Base-by-base conservation (phyloP, 495 filamentous ascomycete genomes). In the Neurospora hispaniola region DNA sequence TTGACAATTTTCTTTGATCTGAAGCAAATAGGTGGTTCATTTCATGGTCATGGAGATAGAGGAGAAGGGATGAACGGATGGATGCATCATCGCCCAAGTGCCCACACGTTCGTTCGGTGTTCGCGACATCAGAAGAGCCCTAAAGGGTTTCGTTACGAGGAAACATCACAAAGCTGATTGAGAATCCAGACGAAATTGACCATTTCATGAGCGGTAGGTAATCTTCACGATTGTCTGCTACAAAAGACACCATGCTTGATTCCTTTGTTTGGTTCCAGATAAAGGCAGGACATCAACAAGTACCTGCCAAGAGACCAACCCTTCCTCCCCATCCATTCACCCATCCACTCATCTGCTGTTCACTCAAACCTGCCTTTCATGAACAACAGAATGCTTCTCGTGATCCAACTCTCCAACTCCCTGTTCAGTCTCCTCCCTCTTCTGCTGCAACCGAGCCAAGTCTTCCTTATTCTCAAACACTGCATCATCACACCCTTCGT, bases 401-500 rank as follows among this genome's bases (percentile, higher is more conserved):
- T 70, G 9, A 20, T 46, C 69, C 48, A 59, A 3, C n/a, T 70
- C 69, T 12, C 41, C 38, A 4, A 27, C 41, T 35, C 20, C 69
- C 3, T 66, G 69, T 12, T 70, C 69, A 46, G n/a, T 71, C 14
- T 48, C 40, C 20, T 62, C 43, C 42, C 68, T 74, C 27, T 27
- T 54, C 43, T 76, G 48, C 41, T 73, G 48, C 23, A 40, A 75
- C 14, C 44, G 48, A 12, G 77, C 73, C 42, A 74, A 74, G 14
- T 76, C 74, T 44, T 79, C 76, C 44, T 71, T 73, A 38, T 73
- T 38, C 69, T 79, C 77, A 31, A 79, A 79, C 43, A 79, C 77
- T 79, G 54, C 3, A 44, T n/a, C 5, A 44, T n/a, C 20, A 42
- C 43, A 38, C 6, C 42, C 23, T 46, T 69, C 16, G 39, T 35